These are phyloP conservation scores for Cytospora mali DNA, from an alignment of 2,329 filamentous ascomycete genomes.

Conservation along the genomic window DNA sequence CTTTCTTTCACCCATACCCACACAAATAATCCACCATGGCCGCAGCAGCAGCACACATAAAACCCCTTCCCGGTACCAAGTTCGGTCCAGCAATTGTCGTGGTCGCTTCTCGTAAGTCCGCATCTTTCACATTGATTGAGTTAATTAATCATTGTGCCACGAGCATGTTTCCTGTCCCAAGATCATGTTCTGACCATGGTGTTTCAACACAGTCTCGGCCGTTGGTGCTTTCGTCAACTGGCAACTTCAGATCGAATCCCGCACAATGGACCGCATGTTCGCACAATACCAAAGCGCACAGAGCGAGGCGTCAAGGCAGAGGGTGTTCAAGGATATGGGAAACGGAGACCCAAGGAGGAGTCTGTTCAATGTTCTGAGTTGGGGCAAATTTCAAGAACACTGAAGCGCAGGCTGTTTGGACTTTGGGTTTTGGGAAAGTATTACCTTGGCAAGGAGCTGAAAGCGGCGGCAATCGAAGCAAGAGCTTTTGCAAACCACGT, in stretches of 20 bases:
- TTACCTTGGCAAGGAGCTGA: neutral
- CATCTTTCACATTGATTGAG: too few relatives aligned
- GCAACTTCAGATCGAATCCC: constrained; percentile 34
- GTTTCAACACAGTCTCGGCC: constrained; percentile 1
- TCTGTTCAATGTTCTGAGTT: constrained; percentile 23
- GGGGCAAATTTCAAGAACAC: constrained; percentile 1
- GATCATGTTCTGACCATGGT: too few relatives aligned
- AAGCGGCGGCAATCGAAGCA: neutral
- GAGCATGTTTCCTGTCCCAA: neutral
- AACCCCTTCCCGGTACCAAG: constrained; percentile 21
- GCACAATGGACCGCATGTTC: constrained; percentile 43
- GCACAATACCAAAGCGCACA: constrained; percentile 42
- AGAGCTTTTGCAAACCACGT: neutral
- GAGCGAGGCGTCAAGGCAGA: constrained; percentile 40
- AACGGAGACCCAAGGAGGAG: constrained; percentile 22
- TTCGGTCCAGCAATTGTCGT: constrained; percentile 21
- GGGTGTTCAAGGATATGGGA: constrained; percentile 36
- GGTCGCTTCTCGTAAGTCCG: constrained; percentile 8
- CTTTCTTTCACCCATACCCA: neutral
- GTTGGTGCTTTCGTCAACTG: too few relatives aligned
- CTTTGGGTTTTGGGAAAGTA: constrained; percentile 3
- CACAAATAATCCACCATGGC: constrained; percentile 2
- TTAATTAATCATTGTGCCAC: neutral
- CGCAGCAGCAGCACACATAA: constrained; percentile 6
- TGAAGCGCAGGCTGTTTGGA: neutral